These are phyloP conservation scores for Luffa aegyptiaca DNA, from an alignment of 306 rosid species.

Conservation along the genomic window DNA sequence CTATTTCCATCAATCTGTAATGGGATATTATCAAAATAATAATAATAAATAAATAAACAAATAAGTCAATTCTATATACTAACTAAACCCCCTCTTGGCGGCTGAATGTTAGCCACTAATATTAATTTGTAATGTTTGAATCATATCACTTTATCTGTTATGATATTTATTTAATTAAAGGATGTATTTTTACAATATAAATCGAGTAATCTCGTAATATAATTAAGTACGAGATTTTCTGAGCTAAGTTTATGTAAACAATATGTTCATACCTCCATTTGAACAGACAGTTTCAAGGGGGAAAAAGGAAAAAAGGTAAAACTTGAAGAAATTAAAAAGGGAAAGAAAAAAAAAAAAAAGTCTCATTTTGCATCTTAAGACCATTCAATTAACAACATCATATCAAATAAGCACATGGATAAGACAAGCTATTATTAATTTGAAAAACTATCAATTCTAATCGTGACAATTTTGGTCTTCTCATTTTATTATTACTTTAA, in stretches of 20 bases:
- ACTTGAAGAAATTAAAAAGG: not conserved
- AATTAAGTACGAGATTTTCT: too few relatives aligned
- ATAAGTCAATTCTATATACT: not conserved
- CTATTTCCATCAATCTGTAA: not conserved
- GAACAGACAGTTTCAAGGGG: not conserved
- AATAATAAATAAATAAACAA: too few relatives aligned
- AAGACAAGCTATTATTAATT: constrained; percentile 6
- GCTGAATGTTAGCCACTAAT: not conserved
- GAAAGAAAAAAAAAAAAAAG: not conserved
- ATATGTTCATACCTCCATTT: not conserved
- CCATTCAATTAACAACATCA: not conserved
- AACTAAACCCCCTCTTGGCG: not conserved
- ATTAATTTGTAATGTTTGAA: not conserved
- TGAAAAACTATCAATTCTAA: constrained; percentile 2
- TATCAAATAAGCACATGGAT: not conserved
- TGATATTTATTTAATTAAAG: too few relatives aligned
- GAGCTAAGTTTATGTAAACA: not conserved
- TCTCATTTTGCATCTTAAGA: not conserved
- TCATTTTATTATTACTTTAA: not conserved
- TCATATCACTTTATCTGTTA: not conserved
- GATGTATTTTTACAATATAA: not conserved
- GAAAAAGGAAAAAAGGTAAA: not conserved
- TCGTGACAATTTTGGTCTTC: not conserved
- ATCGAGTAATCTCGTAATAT: too few relatives aligned
- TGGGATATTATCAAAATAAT: too few relatives aligned